These are phyloP conservation scores for Haberlea rhodopensis DNA, from an alignment of 257 asterid species.

Conservation along the genomic window DNA sequence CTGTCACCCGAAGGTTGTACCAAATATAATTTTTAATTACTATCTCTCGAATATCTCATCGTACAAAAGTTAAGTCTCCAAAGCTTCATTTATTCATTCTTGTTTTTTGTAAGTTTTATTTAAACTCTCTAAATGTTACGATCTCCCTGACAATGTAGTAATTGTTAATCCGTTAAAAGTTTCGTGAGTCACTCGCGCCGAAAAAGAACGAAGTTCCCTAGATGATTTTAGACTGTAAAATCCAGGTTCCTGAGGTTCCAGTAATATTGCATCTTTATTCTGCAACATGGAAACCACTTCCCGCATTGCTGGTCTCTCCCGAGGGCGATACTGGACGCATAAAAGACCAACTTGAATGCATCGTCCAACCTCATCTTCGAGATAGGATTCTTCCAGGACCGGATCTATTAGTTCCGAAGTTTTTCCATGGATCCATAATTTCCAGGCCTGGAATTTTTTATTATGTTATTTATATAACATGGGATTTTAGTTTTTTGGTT, in stretches of 20 bases:
- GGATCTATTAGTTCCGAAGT: conserved; percentile 32
- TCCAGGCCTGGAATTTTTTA: conserved; percentile 39
- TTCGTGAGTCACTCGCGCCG: conserved; percentile 14
- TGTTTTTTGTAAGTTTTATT: too few relatives aligned
- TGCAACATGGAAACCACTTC: conserved; percentile 43
- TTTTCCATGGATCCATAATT: conserved; percentile 39
- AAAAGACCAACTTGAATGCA: conserved; percentile 44
- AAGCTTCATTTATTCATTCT: too few relatives aligned
- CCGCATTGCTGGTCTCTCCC: conserved; percentile 39
- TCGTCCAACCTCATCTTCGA: conserved; percentile 18
- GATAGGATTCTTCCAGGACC: conserved; percentile 18
- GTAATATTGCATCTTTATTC: conserved; percentile 20
- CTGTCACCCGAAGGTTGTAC: too few relatives aligned
- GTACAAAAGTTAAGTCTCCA: too few relatives aligned
- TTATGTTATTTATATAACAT: not conserved
- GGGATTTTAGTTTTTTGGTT: not conserved
- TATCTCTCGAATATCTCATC: too few relatives aligned
- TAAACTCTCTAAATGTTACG: too few relatives aligned
- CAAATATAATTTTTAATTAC: too few relatives aligned
- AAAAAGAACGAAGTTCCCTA: not conserved
- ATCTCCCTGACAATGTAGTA: conserved; percentile 26
- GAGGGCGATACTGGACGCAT: conserved; percentile 35
- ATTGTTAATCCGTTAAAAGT: conserved; percentile 29
- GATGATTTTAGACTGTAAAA: conserved; percentile 22
- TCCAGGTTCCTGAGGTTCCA: conserved; percentile 44